A percentile compares a stretch with the other conserved stretches of the same genome.
phyloP scores from a whole-genome alignment of 495 filamentous ascomycete genomes.

The Tuber borchii region DNA sequence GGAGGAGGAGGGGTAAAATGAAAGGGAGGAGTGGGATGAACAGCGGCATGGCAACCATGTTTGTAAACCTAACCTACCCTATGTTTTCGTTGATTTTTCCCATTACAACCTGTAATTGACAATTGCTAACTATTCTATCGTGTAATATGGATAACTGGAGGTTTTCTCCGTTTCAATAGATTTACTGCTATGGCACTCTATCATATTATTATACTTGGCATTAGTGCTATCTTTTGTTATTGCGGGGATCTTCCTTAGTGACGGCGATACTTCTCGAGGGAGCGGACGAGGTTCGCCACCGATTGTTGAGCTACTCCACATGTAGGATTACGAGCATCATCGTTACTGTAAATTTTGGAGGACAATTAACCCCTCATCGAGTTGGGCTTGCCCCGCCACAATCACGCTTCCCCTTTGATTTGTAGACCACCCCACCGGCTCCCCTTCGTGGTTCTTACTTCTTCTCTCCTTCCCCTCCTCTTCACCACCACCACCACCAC shows the following conservation, averaged over 20 bases:
- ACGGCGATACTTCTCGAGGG: background rate
- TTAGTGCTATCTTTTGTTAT: background rate
- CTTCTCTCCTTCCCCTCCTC: slow-evolving; percentile 5
- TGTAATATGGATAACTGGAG: background rate
- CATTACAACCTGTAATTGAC: background rate
- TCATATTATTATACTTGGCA: background rate
- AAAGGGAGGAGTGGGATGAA: background rate
- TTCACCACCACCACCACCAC: background rate
- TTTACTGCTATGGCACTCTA: background rate
- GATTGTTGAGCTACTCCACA: background rate
- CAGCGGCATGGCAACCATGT: background rate
- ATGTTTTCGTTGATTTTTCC: background rate
- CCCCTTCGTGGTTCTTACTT: background rate
- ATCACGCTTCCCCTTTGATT: slow-evolving; percentile 10
- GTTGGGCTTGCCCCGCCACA: slow-evolving; percentile 13
- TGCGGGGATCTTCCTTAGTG: background rate
- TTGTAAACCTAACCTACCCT: background rate
- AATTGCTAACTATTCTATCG: background rate
- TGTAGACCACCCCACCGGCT: slow-evolving; percentile 21
- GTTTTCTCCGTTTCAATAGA: background rate
- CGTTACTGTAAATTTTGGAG: background rate
- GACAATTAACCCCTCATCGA: slow-evolving; percentile 31
- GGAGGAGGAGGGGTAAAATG: background rate
- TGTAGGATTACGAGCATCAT: background rate
- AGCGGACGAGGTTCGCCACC: background rate